phyloP scores from a whole-genome alignment of 352 stramenopile genomes.

The Globisporangium emineosum region DNA sequence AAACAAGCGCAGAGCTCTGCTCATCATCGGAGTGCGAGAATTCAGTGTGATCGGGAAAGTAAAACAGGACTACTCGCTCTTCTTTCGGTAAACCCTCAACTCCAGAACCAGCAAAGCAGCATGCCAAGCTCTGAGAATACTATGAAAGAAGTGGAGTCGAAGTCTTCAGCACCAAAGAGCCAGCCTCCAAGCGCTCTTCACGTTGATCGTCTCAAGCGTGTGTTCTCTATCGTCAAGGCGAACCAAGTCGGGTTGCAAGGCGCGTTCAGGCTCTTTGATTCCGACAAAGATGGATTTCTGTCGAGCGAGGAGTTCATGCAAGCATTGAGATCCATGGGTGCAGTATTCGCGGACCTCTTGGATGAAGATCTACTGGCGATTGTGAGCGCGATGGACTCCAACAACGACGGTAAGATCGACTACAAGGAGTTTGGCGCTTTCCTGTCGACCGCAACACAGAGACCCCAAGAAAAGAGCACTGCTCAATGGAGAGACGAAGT shows the following conservation, averaged over 20 bases:
- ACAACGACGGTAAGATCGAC: constrained; percentile 45
- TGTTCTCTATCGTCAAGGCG: constrained; percentile 29
- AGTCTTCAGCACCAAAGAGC: not conserved
- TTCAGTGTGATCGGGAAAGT: constrained; percentile 48
- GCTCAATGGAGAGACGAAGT: constrained; percentile 43
- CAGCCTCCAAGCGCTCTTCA: constrained; percentile 15
- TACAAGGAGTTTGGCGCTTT: constrained; percentile 46
- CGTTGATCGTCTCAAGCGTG: constrained; percentile 32
- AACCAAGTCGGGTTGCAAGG: constrained; percentile 28
- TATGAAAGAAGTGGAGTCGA: not conserved
- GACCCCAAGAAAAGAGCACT: constrained; percentile 1
- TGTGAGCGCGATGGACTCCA: constrained; percentile 32
- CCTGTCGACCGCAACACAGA: constrained; percentile 11
- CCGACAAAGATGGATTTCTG: constrained; percentile 38
- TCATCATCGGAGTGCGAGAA: constrained; percentile 28
- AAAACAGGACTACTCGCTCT: constrained; percentile 48
- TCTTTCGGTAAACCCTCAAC: constrained; percentile 37
- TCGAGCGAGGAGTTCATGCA: constrained; percentile 45
- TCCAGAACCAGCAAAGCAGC: not conserved
- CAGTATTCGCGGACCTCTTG: constrained; percentile 39
- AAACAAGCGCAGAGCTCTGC: constrained; percentile 18
- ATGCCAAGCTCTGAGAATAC: not conserved
- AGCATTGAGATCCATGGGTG: constrained; percentile 41
- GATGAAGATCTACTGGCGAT: constrained; percentile 38
- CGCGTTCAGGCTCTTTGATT: constrained; percentile 48